A percentile compares a stretch with the other conserved stretches of the same genome.
Conservation (phyloP, 352 stramenopile genomes). For the Phytophthora pseudosyringae region DNA sequence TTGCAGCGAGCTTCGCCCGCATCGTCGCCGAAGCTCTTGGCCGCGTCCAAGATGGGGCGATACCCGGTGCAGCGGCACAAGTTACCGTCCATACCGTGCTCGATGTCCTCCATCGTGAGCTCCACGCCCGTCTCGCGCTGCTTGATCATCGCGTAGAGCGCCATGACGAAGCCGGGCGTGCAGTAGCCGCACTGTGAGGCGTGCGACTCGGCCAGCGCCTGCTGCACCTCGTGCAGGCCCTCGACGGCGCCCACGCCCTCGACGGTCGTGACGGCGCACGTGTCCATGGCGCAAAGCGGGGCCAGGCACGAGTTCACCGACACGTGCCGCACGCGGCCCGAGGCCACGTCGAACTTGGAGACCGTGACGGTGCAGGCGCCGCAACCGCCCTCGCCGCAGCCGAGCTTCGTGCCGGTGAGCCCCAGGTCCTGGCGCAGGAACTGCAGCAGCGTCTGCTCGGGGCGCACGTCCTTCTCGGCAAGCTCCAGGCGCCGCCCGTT, state of each 20-base stretch:
- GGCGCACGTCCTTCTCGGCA: slow-evolving; percentile 56
- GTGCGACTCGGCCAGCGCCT: slow-evolving; percentile 89
- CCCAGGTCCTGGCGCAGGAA: slow-evolving; percentile 77
- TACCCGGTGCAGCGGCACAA: slow-evolving; percentile 95
- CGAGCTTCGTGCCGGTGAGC: slow-evolving; percentile 88
- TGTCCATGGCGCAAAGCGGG: slow-evolving; percentile 83
- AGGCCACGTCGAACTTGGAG: slow-evolving; percentile 61
- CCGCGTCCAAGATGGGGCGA: slow-evolving; percentile 83
- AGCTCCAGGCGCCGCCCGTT: slow-evolving; percentile 69
- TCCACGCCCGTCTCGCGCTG: slow-evolving; percentile 69
- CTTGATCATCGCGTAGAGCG: slow-evolving; percentile 84
- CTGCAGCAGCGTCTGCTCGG: slow-evolving; percentile 84
- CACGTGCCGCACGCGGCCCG: slow-evolving; percentile 59
- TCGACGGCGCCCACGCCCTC: slow-evolving; percentile 73
- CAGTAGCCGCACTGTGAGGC: slow-evolving; percentile 96
- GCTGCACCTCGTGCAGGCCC: slow-evolving; percentile 86
- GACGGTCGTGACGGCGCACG: slow-evolving; percentile 87
- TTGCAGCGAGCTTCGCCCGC: slow-evolving; percentile 66
- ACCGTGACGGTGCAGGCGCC: slow-evolving; percentile 97
- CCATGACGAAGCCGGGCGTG: slow-evolving; percentile 90
- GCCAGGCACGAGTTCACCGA: slow-evolving; percentile 91
- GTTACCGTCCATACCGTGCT: slow-evolving; percentile 96
- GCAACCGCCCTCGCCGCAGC: slow-evolving; percentile 96
- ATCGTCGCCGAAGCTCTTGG: slow-evolving; percentile 87
- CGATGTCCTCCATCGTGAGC: slow-evolving; percentile 88